Percentiles rank a stretch among this genome's conserved stretches.
phyloP scores from a whole-genome alignment of 192 early-diverging fungal species.

The Coemansia umbellata region DNA sequence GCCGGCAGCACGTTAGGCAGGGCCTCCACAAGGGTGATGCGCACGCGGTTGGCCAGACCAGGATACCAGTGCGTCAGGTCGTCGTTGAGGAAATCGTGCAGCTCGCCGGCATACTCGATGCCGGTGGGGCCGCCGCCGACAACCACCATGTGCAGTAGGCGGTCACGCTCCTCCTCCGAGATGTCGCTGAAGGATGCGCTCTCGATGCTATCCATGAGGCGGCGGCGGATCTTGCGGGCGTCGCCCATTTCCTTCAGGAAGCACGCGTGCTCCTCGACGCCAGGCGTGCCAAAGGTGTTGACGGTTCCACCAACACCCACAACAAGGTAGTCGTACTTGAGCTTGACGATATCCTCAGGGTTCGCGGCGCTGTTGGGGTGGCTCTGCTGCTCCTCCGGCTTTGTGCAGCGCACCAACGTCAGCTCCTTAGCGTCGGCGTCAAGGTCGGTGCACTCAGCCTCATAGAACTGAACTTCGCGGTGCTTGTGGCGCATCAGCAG shows the following conservation, averaged over 20 bases:
- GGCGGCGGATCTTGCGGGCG: constrained; percentile 72
- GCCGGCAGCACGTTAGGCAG: constrained; percentile 71
- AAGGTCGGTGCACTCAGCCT: constrained; percentile 88
- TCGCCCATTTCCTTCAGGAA: constrained; percentile 85
- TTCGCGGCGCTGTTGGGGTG: constrained; percentile 44
- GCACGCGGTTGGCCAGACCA: constrained; percentile 57
- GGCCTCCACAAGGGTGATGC: constrained; percentile 76
- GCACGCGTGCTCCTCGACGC: constrained; percentile 82
- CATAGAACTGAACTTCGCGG: constrained; percentile 79
- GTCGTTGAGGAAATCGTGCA: constrained; percentile 81
- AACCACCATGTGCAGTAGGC: constrained; percentile 75
- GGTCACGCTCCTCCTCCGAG: constrained; percentile 60
- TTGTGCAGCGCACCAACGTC: constrained; percentile 62
- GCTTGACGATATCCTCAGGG: constrained; percentile 14
- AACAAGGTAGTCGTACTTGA: constrained; percentile 79
- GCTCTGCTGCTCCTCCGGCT: constrained; percentile 57
- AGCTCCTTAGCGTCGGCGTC: constrained; percentile 78
- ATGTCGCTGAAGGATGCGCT: constrained; percentile 64
- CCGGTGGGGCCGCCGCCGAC: constrained; percentile 88
- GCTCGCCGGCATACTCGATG: constrained; percentile 67
- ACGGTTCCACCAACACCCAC: constrained; percentile 77
- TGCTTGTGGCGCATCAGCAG: constrained; percentile 85
- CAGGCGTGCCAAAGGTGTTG: constrained; percentile 82
- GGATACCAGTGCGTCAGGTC: constrained; percentile 77
- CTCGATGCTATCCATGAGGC: constrained; percentile 78